These are phyloP conservation scores for Gossypium raimondii DNA, from an alignment of 345 rosid genomes.

Conservation along the genomic window DNA sequence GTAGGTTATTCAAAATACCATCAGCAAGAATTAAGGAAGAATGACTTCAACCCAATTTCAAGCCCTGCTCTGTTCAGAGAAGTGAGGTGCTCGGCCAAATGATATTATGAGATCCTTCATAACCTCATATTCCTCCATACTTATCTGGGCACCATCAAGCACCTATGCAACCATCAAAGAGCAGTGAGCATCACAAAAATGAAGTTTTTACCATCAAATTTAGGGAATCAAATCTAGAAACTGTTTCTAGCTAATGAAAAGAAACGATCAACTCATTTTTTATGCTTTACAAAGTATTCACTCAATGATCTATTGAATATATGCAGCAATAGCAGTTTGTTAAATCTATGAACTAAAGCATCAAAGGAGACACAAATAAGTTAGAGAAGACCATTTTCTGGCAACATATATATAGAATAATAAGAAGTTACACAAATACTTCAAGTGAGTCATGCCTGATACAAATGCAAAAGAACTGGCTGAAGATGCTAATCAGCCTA, in stretches of 20 bases:
- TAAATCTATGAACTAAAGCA: background rate
- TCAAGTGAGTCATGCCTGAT: background rate
- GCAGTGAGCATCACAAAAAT: background rate
- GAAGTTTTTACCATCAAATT: background rate
- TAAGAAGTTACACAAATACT: background rate
- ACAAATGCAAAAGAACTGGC: background rate
- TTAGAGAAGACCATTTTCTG: background rate
- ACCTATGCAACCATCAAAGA: slow-evolving; percentile 41
- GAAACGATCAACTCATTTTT: background rate
- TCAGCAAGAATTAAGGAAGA: background rate
- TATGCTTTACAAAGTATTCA: background rate
- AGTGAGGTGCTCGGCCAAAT: slow-evolving; percentile 46
- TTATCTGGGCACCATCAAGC: slow-evolving; percentile 56
- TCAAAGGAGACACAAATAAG: background rate
- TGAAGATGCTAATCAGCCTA: background rate
- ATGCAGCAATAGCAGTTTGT: background rate
- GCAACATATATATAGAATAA: background rate
- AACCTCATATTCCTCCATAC: slow-evolving; percentile 66
- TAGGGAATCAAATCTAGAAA: background rate
- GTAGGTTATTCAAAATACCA: background rate
- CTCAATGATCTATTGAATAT: background rate
- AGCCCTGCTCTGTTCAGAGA: slow-evolving; percentile 2
- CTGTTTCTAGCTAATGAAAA: background rate
- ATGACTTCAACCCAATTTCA: background rate
- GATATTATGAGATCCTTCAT: slow-evolving; percentile 79